Base-by-base conservation (phyloP, 2,329 filamentous ascomycete genomes). In the Botryotinia convoluta region DNA sequence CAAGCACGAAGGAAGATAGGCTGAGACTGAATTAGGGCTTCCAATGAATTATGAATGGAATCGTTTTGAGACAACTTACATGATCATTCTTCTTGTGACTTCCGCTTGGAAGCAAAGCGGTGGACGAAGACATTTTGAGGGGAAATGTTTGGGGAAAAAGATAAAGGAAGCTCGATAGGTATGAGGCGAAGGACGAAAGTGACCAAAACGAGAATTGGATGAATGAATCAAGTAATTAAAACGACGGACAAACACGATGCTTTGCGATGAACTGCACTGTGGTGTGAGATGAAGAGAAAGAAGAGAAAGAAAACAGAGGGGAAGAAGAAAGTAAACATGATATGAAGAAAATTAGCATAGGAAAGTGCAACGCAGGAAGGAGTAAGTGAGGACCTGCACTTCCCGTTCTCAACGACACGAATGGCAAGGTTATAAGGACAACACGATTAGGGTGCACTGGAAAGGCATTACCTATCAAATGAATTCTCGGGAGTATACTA, bases 1-100 rank as follows among this genome's bases (percentile, higher is more conserved):
- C 79, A 82, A 69, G 79, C 77, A 37, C 80, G 79, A 51, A 81
- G 77, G 64, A 81, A 81, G 77, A 81, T 81, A 51, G 80, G 76
- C 76, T 81, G 59, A 12, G 42, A 48, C 8, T 48, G 51, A 37
- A 39, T 37, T 37, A 45, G 63, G 16, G n/a, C 39, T 4, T 14
- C 3, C 26, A 6, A 16, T 18, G 20, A 7, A 57, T 5, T 42
- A 20, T 7, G 37, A 32, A 16, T 44, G 35, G 26, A 32, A 44
- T 26, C 1, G 26, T 48, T 45, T 4, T 4, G 63, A 72, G 29
- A 29, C 26, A 16, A 74, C 77, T 45, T 77, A 79, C 78, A 67
- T 80, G 78, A 63, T 78, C 77, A 74, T 78, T 75, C 73, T 78
- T 76, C 72, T 76, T 78, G 39, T 69, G 74, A 44, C 75, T 73